Base-by-base conservation (phyloP, 768 basidiomycete genomes). In the Calvatia gigantea region DNA sequence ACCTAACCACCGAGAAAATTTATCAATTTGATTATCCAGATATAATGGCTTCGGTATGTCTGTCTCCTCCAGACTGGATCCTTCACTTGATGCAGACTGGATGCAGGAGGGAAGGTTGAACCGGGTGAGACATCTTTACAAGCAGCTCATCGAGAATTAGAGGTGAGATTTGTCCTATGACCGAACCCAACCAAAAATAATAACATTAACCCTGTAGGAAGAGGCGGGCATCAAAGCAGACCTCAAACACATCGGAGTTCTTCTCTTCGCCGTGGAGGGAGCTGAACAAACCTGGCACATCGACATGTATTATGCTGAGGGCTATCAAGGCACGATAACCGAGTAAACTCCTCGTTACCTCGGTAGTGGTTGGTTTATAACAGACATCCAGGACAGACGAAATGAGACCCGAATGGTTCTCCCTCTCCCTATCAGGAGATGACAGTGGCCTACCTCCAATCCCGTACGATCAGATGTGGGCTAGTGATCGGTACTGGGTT, bases 391-490 rank as follows among this genome's bases (percentile, higher is more conserved):
- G 92, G 62, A 84, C 88, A 0, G 91, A 94, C 29, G 93, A 95
- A 66, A 95, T 95, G 92, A 77, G 76, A 17, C 93, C 93, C 0
- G 66, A 83, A 62, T 95, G 92, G 92, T 93, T 91, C 65, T 70
- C 77, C 14, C 61, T 77, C 21, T 55, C 62, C 59, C 58, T 45
- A 27, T 41, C 54, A 7, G 37, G 32, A 25, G 39, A 33, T 7
- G 2, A 41, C 7, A 28, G 37, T 41, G 35, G 37, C 37, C 56
- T 61, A n/a, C 55, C 56, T 9, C 61, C 69, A 0, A 82, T 92
- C 28, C 91, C 91, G 0, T 87, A 81, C 63, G 75, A 77, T 28
- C 64, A 74, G 39, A 81, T 81, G 77, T 81, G 81, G 81, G 80
- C 78, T 1, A 81, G 83, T 47, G 91, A 92, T 60, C 58, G 68